phyloP scores from a whole-genome alignment of 805 yeast species.

The Kuraishia capsulata region DNA sequence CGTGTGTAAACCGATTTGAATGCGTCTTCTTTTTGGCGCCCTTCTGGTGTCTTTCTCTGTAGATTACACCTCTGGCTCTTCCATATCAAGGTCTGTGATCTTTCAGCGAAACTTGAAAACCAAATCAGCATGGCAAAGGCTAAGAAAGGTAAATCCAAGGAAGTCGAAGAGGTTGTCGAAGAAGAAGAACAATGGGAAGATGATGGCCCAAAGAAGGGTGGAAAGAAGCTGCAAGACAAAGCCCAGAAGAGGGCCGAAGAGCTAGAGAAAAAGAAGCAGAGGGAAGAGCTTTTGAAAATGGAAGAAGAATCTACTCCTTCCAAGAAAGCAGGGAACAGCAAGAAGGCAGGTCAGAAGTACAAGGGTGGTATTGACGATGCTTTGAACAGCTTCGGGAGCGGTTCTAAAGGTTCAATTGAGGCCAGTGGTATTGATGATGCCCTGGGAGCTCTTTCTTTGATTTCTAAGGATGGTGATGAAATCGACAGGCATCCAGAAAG shows the following conservation, averaged over 20 bases:
- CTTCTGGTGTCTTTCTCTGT: too few relatives aligned
- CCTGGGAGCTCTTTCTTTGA: conserved; percentile 64
- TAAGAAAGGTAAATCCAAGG: conserved; percentile 47
- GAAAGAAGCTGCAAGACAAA: conserved; percentile 61
- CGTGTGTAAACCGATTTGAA: too few relatives aligned
- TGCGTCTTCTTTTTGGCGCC: too few relatives aligned
- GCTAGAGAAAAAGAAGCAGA: conserved; percentile 71
- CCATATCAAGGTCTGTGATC: background rate
- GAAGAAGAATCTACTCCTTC: conserved; percentile 59
- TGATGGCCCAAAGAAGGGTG: conserved; percentile 55
- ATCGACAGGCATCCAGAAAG: conserved; percentile 86
- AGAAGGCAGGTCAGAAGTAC: conserved; percentile 51
- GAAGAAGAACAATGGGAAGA: conserved; percentile 64
- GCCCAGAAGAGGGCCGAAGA: conserved; percentile 69
- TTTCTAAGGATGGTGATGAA: conserved; percentile 49
- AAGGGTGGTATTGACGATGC: conserved; percentile 63
- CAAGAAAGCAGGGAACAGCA: conserved; percentile 43
- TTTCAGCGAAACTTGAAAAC: background rate
- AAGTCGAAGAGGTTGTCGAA: conserved; percentile 49
- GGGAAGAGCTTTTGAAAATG: conserved; percentile 55
- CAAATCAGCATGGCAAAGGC: conserved; percentile 22
- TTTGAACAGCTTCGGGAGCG: conserved; percentile 29
- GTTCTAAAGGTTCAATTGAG: conserved; percentile 41
- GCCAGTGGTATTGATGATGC: conserved; percentile 77
- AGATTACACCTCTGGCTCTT: too few relatives aligned